Base-by-base conservation (phyloP, 2,329 filamentous ascomycete genomes). In the Cladosporium sp. region DNA sequence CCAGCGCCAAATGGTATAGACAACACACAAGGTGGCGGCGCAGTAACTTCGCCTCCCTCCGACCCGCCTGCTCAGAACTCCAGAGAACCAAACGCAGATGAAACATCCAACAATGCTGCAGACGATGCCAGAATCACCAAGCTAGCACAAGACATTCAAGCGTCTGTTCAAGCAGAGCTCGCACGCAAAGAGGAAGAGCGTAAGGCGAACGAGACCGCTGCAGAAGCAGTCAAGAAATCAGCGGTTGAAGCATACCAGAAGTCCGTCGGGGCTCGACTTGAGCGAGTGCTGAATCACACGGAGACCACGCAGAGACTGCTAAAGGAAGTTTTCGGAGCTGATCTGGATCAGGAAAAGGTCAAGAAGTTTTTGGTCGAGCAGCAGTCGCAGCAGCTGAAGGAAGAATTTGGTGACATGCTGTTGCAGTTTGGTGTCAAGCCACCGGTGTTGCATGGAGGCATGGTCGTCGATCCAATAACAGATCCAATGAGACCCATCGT, bases 311-410 rank as follows among this genome's bases (percentile, higher is more conserved):
- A 21, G 28, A 30, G 59, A 21, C 47, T 36, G 30, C 34, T 62
- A 14, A 52, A 38, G 30, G 30, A 62, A n/a, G 51, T 52, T 1
- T 62, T 62, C n/a, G 59, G 59, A 30, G 11, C 41, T 21, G 28
- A 12, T 5, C 41, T 62, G 10, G 30, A 62, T 5, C n/a, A 52
- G 28, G 30, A 52, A 15, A 47, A 36, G 28, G n/a, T 62, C 26
- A 30, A 62, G 30, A 52, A 38, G 30, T 62, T 62, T 12, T 36
- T 62, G 28, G 59, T 52, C 3, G 59, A 62, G 44, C 59, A 62
- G 44, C 59, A 36, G 24, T 62, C 44, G 14, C 44, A 30, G 7
- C 44, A 52, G 28, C 30, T 62, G 47, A 47, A 52, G 11, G 59
- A 62, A 24, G 59, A 62, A 30, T 36, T 62, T 10, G 59, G 59